phyloP scores from a whole-genome alignment of 2,329 filamentous ascomycete species.

The Ceratocystis alfenasii region DNA sequence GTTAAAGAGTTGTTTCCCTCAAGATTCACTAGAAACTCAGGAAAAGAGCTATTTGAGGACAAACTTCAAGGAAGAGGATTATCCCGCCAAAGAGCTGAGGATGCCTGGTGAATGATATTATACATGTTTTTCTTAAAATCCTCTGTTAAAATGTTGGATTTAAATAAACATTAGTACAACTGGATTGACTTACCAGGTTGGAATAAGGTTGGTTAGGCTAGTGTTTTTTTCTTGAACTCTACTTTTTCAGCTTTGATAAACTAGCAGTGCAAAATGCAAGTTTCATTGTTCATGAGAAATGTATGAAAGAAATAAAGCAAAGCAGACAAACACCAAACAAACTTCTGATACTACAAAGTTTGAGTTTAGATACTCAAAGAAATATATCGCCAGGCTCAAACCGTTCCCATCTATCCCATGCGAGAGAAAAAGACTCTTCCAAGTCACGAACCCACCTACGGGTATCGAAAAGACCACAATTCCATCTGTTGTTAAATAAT shows the following conservation, averaged over 20 bases:
- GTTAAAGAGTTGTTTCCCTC: constrained; percentile 22
- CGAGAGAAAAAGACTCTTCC: constrained; percentile 75
- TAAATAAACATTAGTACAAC: neutral
- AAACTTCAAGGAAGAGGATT: constrained; percentile 46
- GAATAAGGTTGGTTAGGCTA: too few relatives aligned
- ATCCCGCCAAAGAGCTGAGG: constrained; percentile 56
- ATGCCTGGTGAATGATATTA: constrained; percentile 38
- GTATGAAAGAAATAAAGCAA: neutral
- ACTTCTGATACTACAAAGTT: neutral
- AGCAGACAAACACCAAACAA: neutral
- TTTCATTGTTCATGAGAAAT: neutral
- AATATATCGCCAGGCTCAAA: constrained; percentile 90
- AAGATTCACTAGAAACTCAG: constrained; percentile 36
- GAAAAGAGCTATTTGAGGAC: constrained; percentile 58
- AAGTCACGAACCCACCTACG: constrained; percentile 80
- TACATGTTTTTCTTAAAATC: constrained; percentile 36
- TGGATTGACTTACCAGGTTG: too few relatives aligned
- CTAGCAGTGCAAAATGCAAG: too few relatives aligned
- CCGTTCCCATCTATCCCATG: constrained; percentile 77
- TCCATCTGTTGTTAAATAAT: constrained; percentile 74
- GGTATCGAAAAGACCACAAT: constrained; percentile 82
- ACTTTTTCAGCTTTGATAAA: too few relatives aligned
- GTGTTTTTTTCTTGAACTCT: too few relatives aligned
- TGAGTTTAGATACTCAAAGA: constrained; percentile 36
- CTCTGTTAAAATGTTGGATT: neutral